Evolutionary conservation across 345 rosid genomes (phyloP), one percentile per base, ranked within the genome.

Genomic region (Populus tremula): DNA sequence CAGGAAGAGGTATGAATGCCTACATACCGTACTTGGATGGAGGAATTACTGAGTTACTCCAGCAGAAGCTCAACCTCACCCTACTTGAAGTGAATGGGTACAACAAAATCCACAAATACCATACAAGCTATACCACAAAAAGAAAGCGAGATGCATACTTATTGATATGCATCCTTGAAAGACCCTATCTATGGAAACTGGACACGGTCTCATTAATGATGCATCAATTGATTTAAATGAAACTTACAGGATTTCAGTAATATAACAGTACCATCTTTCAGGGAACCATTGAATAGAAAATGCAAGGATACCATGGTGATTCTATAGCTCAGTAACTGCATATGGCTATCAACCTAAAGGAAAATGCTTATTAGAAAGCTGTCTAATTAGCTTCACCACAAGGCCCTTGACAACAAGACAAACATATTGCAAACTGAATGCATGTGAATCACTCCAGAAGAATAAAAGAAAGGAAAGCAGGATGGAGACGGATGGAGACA

Each of bases 41-140:
- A 87, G 93, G 88, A 90, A 86, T 85, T 88, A 93, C 86, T 85
- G 92, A 89, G 90, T 90, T 89, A 93, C 98, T 92, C 94, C 98
- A 85, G 99, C 97, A 85, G 97, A 93, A 87, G 97, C 91, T 91
- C 97, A 89, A 89, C 97, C 92, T 91, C 92, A 90, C 96, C 96
- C 97, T 91, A 96, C 84, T 89, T 66, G 89, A 94, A 87, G 87
- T 86, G 93, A 88, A 90, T 90, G 90, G 92, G 95, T 83, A 87
- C 92, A 91, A 87, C 86, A 82, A 81, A 76, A 83, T 76, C 85
- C 82, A 86, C 80, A 79, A 74, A 85, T 62, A 83, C 93, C 76
- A 92, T 79, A 84, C 85, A 82, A 85, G 82, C 77, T 86, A 85
- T 84, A 73, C 83, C 77, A 73, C 14, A 61, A 75, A 80, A 86